Evolutionary conservation across 2,329 filamentous ascomycete genomes (phyloP).

Genomic region (Penicillium sp.): DNA sequence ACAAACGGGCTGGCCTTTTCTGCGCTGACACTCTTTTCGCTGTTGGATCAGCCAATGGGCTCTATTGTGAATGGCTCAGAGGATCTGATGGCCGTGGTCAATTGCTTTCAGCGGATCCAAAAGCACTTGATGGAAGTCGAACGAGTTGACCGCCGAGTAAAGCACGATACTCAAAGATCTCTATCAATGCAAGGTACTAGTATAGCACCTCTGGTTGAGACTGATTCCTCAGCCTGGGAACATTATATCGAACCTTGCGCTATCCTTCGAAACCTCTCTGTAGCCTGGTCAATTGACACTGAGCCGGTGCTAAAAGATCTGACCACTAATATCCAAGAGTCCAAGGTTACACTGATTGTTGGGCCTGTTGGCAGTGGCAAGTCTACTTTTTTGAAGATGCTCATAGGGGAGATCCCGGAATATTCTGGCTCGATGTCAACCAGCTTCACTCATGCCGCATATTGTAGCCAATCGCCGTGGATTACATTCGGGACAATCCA

Average conservation of each 20-base stretch:
- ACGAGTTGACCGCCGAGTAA: conserved; percentile 13
- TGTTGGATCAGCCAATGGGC: conserved; percentile 20
- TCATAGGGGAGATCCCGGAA: conserved; percentile 19
- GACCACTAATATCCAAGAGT: conserved; percentile 9
- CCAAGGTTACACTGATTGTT: conserved; percentile 18
- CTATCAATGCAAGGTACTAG: background rate
- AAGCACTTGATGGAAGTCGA: conserved; percentile 18
- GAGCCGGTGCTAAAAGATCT: conserved; percentile 17
- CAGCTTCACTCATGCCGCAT: conserved; percentile 15
- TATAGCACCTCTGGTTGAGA: background rate
- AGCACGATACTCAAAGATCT: background rate
- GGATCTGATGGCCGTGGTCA: conserved; percentile 18
- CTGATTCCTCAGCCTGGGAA: background rate
- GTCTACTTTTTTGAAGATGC: conserved; percentile 18
- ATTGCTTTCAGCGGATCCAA: conserved; percentile 25
- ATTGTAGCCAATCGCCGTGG: conserved; percentile 25
- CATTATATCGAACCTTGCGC: background rate
- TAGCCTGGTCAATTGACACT: conserved; percentile 16
- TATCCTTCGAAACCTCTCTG: conserved; percentile 11
- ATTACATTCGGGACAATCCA: conserved; percentile 18
- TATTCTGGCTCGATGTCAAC: conserved; percentile 17
- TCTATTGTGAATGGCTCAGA: conserved; percentile 17
- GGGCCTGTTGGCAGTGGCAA: conserved; percentile 25
- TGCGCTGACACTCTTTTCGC: conserved; percentile 22
- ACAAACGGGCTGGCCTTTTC: conserved; percentile 21